phyloP scores from a whole-genome alignment of 2,329 filamentous ascomycete species.

The Pseudocercospora ulei region DNA sequence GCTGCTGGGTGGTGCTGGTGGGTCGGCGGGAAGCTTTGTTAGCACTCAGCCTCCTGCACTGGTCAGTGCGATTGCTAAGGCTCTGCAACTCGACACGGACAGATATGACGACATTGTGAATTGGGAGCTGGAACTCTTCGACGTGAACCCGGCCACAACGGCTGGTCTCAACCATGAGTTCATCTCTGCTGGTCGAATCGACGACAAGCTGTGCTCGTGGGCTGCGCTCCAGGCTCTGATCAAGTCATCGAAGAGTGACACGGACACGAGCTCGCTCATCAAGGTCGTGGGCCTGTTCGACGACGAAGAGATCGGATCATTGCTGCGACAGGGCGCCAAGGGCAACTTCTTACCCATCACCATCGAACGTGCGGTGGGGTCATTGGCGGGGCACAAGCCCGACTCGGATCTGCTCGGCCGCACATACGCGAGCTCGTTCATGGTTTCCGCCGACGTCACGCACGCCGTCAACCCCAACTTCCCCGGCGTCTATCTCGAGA shows the following conservation, averaged over 20 bases:
- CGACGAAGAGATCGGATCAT: conserved; percentile 89
- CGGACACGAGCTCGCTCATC: conserved; percentile 54
- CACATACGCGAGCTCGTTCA: conserved; percentile 84
- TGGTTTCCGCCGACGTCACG: conserved; percentile 84
- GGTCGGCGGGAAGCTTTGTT: conserved; percentile 56
- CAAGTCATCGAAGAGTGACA: conserved; percentile 44
- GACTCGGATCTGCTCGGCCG: conserved; percentile 56
- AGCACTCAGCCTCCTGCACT: conserved; percentile 76
- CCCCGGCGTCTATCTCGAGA: conserved; percentile 66
- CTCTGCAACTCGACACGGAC: conserved; percentile 60
- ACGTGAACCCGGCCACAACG: conserved; percentile 72
- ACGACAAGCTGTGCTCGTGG: conserved; percentile 97
- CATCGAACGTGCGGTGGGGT: conserved; percentile 72
- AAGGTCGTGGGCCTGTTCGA: conserved; percentile 93
- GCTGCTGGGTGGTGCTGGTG: conserved; percentile 44
- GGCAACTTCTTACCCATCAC: conserved; percentile 78
- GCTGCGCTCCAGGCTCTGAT: conserved; percentile 76
- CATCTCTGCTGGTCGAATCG: conserved; percentile 88
- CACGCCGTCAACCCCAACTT: conserved; percentile 96
- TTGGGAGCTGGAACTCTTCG: conserved; percentile 95
- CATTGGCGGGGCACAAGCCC: conserved; percentile 43
- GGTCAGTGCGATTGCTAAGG: conserved; percentile 67
- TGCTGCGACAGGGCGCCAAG: conserved; percentile 78
- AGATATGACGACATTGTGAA: conserved; percentile 63
- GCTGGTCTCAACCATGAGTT: conserved; percentile 84